A percentile compares a stretch with the other conserved stretches of the same genome.
Evolutionary conservation across 192 early-diverging fungal species (phyloP).

Genomic region (Dissophora globulifera): DNA sequence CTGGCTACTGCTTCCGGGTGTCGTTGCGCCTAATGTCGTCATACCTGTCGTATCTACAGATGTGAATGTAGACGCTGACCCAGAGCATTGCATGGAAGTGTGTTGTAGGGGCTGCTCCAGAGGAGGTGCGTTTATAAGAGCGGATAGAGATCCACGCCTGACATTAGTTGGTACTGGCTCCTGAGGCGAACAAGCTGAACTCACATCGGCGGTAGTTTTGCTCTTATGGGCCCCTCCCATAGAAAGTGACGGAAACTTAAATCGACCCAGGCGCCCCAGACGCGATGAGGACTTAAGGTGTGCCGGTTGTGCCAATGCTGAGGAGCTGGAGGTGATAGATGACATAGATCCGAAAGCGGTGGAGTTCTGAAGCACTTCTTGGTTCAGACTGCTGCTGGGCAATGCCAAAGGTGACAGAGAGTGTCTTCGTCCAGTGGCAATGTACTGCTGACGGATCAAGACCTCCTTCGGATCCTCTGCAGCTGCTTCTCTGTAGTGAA

Average conservation of each 20-base stretch:
- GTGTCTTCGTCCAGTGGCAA: neutral
- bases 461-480: conserved; percentile 3
- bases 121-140: neutral
- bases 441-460: conserved; percentile 2
- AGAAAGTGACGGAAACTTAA: conserved; percentile 39
- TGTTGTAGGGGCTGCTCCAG: neutral
- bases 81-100: neutral
- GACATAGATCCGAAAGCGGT: neutral
- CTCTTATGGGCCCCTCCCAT: conserved; percentile 28
- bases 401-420: neutral
- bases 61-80: conserved; percentile 25
- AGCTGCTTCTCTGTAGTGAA: conserved; percentile 3
- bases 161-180: conserved; percentile 8
- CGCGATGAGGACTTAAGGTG: conserved; percentile 11
- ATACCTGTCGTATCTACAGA: conserved; percentile 19
- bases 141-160: conserved; percentile 8
- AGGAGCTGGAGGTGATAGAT: neutral
- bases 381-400: neutral
- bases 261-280: conserved; percentile 15
- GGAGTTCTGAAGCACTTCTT: neutral
- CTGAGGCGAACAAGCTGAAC: no score
- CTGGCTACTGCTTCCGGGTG: conserved; percentile 15
- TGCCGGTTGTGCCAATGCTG: neutral
- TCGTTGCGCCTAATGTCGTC: conserved; percentile 1
- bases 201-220: conserved; percentile 1